Evolutionary conservation across 2,329 filamentous ascomycete genomes (phyloP), one percentile per base, ranked within the genome.

Genomic region (Aspergillus calidoustus): DNA sequence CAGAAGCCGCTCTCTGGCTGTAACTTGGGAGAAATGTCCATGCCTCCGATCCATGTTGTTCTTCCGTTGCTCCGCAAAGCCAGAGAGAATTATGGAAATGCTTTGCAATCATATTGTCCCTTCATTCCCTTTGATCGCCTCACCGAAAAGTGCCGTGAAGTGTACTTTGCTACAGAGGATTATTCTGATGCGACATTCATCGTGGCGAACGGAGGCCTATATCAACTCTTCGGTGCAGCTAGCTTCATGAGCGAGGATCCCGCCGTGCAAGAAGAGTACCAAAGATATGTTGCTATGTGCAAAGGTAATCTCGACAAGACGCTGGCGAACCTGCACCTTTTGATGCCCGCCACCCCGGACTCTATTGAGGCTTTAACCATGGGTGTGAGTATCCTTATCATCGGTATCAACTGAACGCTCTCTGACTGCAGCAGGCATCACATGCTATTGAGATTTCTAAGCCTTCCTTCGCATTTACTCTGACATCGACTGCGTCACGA

Each of bases 391-490:
- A 25, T 3, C 52, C 44, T 41, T 25, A 13, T 49, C n/a, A 4
- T 9, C 23, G 5, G 59, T 8, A 46, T 6, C 11, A 9, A 11
- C 15, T 17, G 43, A 8, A 6, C 17, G 5, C 7, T 48, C 52
- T 55, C 54, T 67, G 6, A 67, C 64, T 43, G 22, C 9, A 54
- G 31, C 17, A 89, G 85, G 81, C 85, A 4, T 76, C 86, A n/a
- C 86, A 89, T 66, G 83, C 87, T 13, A 82, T 89, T 52, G 87
- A 89, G 63, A 80, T 84, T 15, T 87, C 86, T 3, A 85, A 86
- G 44, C 86, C 87, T 0, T 86, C 86, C 0, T 80, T 90, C 3
- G 86, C 85, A n/a, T 88, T 87, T 83, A 84, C 86, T n/a, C 76
- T 90, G 19, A 84, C 83, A 25, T 84, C 83, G 7, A 82, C 82